phyloP scores from a whole-genome alignment of 768 basidiomycete genomes.

The Gymnopilus dilepis region DNA sequence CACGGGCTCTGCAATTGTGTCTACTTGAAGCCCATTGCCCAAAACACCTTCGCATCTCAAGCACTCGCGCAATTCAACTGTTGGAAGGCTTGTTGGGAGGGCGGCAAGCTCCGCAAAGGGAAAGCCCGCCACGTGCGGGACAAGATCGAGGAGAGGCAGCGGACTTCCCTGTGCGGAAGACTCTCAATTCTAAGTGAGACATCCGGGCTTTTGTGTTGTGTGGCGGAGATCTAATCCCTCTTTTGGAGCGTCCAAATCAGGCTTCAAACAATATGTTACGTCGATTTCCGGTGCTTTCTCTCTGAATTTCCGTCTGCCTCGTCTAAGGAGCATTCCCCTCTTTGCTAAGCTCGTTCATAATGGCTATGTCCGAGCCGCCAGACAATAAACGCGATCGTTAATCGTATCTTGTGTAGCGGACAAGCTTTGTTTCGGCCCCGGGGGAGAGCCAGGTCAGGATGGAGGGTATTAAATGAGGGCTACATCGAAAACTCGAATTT shows the following conservation, averaged over 20 bases:
- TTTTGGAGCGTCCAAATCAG: constrained; percentile 17
- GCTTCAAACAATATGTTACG: constrained; percentile 19
- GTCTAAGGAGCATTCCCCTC: too few relatives aligned
- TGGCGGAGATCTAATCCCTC: constrained; percentile 15
- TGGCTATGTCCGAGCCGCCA: constrained; percentile 18
- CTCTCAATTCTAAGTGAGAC: constrained; percentile 28
- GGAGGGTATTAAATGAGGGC: constrained; percentile 27
- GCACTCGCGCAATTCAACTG: too few relatives aligned
- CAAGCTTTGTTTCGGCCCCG: constrained; percentile 31
- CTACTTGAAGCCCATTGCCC: too few relatives aligned
- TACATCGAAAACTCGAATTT: constrained; percentile 3
- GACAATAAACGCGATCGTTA: constrained; percentile 29
- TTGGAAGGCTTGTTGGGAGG: neutral
- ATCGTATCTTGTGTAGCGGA: constrained; percentile 22
- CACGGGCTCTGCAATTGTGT: too few relatives aligned
- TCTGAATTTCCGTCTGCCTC: too few relatives aligned
- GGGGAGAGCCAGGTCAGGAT: constrained; percentile 12
- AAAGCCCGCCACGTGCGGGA: constrained; percentile 18
- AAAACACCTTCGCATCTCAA: too few relatives aligned
- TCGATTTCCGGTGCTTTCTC: constrained; percentile 12
- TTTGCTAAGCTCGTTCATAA: constrained; percentile 18
- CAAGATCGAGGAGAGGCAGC: constrained; percentile 17
- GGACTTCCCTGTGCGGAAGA: constrained; percentile 21
- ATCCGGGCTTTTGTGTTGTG: constrained; percentile 20
- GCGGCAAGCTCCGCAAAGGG: constrained; percentile 2